These are phyloP conservation scores for Ilyonectria sp. DNA, from an alignment of 2,329 filamentous ascomycete genomes.

Conservation along the genomic window DNA sequence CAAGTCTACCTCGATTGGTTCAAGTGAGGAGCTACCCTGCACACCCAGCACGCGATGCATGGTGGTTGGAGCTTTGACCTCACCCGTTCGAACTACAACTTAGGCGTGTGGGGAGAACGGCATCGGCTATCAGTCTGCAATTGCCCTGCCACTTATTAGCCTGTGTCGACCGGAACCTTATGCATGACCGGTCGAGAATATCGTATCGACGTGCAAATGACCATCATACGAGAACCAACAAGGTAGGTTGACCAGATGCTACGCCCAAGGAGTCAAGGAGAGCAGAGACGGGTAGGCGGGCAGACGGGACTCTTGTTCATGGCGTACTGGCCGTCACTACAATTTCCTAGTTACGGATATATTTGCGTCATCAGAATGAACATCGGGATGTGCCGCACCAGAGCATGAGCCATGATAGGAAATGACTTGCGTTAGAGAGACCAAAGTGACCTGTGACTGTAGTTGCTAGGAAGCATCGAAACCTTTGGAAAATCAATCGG, in stretches of 20 bases:
- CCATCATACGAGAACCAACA: conserved; percentile 5
- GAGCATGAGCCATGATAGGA: neutral
- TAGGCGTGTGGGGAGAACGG: conserved; percentile 8
- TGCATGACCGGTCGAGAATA: neutral
- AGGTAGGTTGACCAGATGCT: neutral
- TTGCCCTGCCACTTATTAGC: conserved; percentile 11
- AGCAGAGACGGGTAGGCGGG: conserved; percentile 10
- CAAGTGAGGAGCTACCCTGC: conserved; percentile 13
- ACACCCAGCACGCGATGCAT: conserved; percentile 12
- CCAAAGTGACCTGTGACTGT: neutral
- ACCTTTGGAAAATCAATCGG: neutral
- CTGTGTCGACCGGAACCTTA: conserved; percentile 17
- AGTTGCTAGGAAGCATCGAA: neutral
- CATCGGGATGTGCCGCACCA: neutral
- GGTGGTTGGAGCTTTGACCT: conserved; percentile 10
- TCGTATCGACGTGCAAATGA: neutral
- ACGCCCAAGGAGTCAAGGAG: neutral
- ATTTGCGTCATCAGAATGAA: neutral
- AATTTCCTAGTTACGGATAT: neutral
- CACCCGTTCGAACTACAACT: conserved; percentile 13
- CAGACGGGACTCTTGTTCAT: conserved; percentile 5
- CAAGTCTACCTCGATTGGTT: neutral
- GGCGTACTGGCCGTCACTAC: neutral
- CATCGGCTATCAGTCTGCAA: conserved; percentile 6
- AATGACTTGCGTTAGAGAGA: neutral